Evolutionary conservation across 169 alveolate genomes (phyloP).

Genomic region (Plasmodium falciparum): DNA sequence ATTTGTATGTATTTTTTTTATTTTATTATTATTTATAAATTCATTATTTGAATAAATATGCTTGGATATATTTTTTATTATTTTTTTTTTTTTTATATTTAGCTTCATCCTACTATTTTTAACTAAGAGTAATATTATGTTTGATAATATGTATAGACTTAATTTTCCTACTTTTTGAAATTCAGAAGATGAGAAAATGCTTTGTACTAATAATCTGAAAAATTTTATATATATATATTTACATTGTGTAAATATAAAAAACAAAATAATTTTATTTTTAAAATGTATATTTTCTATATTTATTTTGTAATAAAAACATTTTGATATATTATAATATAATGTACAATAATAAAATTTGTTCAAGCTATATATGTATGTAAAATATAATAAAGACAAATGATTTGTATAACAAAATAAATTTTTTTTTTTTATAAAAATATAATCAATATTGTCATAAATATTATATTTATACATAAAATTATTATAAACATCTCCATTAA

Average conservation of each 20-base stretch:
- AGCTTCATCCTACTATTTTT: constrained; percentile 2
- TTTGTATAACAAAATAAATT: constrained; percentile 11
- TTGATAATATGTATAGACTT: constrained; percentile 19
- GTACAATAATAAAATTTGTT: constrained; percentile 36
- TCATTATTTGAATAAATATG: too few relatives aligned
- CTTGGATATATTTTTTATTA: background rate
- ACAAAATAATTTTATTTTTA: constrained; percentile 10
- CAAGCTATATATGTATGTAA: constrained; percentile 26
- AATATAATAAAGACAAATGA: background rate
- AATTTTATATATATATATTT: constrained; percentile 22
- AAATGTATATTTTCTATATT: constrained; percentile 7
- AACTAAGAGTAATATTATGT: constrained; percentile 13
- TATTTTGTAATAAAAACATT: constrained; percentile 12
- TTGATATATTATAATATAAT: constrained; percentile 22
- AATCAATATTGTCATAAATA: constrained; percentile 19
- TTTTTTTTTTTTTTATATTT: background rate
- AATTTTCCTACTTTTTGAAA: background rate
- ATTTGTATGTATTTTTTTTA: background rate
- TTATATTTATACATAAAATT: background rate
- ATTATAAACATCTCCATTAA: background rate
- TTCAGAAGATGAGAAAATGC: background rate
- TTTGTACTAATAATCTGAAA: background rate
- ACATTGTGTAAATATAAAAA: constrained; percentile 20
- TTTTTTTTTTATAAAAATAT: constrained; percentile 18
- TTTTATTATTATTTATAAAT: background rate